Evolutionary conservation across 2,329 filamentous ascomycete species (phyloP), one percentile per base, ranked within the genome.

Genomic region (Aspergillus calidoustus): DNA sequence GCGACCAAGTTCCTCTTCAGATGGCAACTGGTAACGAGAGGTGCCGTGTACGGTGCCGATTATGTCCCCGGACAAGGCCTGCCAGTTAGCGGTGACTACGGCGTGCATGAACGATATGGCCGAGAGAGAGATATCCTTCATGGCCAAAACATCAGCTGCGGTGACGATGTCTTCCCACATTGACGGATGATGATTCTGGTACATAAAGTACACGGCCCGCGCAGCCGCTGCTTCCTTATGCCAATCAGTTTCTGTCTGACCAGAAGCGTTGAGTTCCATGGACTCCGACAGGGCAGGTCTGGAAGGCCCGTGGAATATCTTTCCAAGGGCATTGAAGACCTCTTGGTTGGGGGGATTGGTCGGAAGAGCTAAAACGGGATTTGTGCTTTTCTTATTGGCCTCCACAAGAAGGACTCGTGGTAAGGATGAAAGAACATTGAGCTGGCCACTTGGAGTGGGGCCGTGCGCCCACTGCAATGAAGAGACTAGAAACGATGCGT

Each of bases 351-450:
- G 82, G 4, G 81, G 77, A 46, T 79, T 82, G 2, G 82, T 82
- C 15, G 84, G 83, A 44, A 88, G 71, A 19, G 81, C 73, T 17
- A 83, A 74, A 5, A 87, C 67, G 3, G 85, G 79, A 44, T 79
- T 79, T 4, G 71, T 53, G 25, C 63, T 77, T 71, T 61, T 74
- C 68, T 60, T 77, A 56, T 71, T 73, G 7, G 75, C 76, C 28
- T 84, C 81, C 3, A 87, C 68, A 0, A 88, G 76, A 38, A 83
- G 73, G 13, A 81, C 78, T 11, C 86, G 81, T 23, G 86, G 86
- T 44, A 88, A 77, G 11, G 82, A 83, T 6, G 83, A 80, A n/a
- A 88, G 74, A n/a, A 88, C 77, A 64, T 81, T 81, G 7, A 88
- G 77, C 64, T 87, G 84, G 56, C 83, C 81, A 19, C 81, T 81